Evolutionary conservation across 768 basidiomycete species (phyloP).

Genomic region (Pisolithus marmoratus): DNA sequence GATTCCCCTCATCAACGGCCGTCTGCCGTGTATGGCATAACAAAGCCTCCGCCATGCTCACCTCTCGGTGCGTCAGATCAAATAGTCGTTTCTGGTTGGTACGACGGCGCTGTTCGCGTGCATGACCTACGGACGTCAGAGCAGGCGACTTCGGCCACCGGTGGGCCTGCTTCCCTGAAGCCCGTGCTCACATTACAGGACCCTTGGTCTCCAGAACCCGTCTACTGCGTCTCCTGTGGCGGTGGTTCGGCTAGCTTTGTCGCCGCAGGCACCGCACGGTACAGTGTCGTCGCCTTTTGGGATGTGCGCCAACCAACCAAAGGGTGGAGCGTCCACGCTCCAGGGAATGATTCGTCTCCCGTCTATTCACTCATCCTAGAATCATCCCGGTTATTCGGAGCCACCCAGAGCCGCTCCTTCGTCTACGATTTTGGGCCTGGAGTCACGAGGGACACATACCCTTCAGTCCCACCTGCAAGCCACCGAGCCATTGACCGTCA

Average conservation of each 20-base stretch:
- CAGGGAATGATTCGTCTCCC: constrained; percentile 73
- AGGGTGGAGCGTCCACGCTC: constrained; percentile 79
- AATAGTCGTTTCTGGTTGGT: constrained; percentile 77
- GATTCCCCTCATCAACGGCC: constrained; percentile 29
- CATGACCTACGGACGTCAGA: constrained; percentile 62
- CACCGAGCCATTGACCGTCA: constrained; percentile 18
- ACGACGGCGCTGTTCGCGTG: constrained; percentile 65
- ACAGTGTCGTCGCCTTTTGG: constrained; percentile 78
- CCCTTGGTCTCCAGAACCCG: constrained; percentile 64
- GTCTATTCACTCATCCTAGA: constrained; percentile 73
- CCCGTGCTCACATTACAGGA: constrained; percentile 62
- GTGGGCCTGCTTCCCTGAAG: constrained; percentile 33
- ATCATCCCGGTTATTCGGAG: constrained; percentile 74
- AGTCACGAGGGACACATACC: constrained; percentile 51
- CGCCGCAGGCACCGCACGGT: constrained; percentile 71
- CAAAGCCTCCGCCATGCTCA: constrained; percentile 52
- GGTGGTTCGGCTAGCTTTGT: constrained; percentile 63
- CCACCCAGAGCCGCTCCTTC: constrained; percentile 70
- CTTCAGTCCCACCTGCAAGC: constrained; percentile 20
- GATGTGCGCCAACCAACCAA: constrained; percentile 56
- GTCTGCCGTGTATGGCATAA: constrained; percentile 71
- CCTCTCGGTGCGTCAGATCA: constrained; percentile 69
- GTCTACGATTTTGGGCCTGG: constrained; percentile 76
- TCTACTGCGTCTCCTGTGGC: constrained; percentile 72
- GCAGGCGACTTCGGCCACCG: constrained; percentile 14